Percentiles rank a stretch among this genome's conserved stretches.
Evolutionary conservation across 176 grass and related monocot genomes (phyloP).

Genomic region (Oryza australiensis): DNA sequence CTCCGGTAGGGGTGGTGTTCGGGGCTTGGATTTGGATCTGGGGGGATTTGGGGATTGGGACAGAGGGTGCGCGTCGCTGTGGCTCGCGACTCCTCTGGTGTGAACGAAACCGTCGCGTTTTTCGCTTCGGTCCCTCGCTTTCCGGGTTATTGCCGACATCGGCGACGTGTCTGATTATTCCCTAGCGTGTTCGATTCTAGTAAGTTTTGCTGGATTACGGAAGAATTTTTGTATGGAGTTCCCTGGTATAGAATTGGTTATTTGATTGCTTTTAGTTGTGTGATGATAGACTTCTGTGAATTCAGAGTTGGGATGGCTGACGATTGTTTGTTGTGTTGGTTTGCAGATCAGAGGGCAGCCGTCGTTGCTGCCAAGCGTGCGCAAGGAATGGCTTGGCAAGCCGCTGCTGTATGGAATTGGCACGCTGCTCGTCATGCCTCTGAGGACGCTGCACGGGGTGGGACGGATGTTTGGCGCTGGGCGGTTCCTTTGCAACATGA

Average conservation of each 20-base stretch:
- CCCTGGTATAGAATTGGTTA: neutral
- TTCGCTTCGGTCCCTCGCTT: conserved; percentile 14
- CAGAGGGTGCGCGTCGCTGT: neutral
- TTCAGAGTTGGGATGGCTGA: neutral
- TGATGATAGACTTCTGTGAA: neutral
- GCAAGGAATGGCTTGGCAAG: conserved; percentile 84
- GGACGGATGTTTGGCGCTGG: conserved; percentile 66
- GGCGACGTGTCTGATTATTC: neutral
- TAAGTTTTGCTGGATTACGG: neutral
- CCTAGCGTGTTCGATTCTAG: neutral
- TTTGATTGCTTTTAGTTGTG: neutral
- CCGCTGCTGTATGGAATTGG: conserved; percentile 76
- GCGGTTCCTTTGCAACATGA: conserved; percentile 73
- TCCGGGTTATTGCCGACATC: neutral
- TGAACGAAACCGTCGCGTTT: conserved; percentile 4
- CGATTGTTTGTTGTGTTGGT: neutral
- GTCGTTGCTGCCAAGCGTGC: conserved; percentile 61
- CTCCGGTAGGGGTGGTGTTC: neutral
- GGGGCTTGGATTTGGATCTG: conserved; percentile 45
- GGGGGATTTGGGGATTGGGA: neutral
- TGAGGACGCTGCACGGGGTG: conserved; percentile 81
- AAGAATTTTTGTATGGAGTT: neutral
- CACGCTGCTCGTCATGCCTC: conserved; percentile 62
- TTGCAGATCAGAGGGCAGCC: conserved; percentile 71
- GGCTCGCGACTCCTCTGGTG: conserved; percentile 20